Evolutionary conservation across 2,329 filamentous ascomycete species (phyloP).

Genomic region (Parasarocladium wereldwijsianum): DNA sequence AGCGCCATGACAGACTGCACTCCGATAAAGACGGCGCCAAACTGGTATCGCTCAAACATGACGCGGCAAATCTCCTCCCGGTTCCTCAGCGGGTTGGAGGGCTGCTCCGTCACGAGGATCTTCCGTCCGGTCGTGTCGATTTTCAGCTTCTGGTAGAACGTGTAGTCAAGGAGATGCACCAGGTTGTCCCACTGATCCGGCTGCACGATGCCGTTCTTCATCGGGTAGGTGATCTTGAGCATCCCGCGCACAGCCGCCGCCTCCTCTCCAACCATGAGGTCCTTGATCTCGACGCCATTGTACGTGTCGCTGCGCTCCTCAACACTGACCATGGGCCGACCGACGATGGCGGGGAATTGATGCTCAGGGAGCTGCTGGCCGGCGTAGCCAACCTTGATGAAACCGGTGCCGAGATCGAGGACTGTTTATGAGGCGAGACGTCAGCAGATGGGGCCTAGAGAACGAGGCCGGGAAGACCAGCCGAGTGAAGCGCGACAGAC

Average conservation of each 20-base stretch:
- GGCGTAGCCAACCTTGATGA: conserved; percentile 98
- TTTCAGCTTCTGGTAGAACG: conserved; percentile 93
- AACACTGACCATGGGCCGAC: conserved; percentile 89
- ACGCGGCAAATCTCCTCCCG: conserved; percentile 97
- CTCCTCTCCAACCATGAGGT: conserved; percentile 99
- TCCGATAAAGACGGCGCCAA: conserved; percentile 93
- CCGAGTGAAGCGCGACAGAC: conserved; percentile 20
- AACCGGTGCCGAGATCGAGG: conserved; percentile 98
- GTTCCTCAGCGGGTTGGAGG: conserved; percentile 95
- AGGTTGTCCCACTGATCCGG: conserved; percentile 99
- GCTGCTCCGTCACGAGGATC: conserved; percentile 92
- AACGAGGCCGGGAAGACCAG: conserved; percentile 3
- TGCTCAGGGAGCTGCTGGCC: conserved; percentile 99
- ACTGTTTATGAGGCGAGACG: conserved; percentile 39
- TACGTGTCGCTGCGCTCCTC: conserved; percentile 61
- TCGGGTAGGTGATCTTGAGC: conserved; percentile 97
- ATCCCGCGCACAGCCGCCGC: conserved; percentile 89
- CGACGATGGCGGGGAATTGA: conserved; percentile 96
- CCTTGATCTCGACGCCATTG: conserved; percentile 60
- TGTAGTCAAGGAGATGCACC: conserved; percentile 99
- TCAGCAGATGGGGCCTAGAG: conserved; percentile 9
- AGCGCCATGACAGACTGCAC: conserved; percentile 93
- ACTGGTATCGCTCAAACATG: conserved; percentile 96
- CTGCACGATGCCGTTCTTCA: conserved; percentile 99
- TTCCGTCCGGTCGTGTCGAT: conserved; percentile 84